Evolutionary conservation across 139 green algal species (phyloP).

Genomic region (Tetratostichococcus sp.): DNA sequence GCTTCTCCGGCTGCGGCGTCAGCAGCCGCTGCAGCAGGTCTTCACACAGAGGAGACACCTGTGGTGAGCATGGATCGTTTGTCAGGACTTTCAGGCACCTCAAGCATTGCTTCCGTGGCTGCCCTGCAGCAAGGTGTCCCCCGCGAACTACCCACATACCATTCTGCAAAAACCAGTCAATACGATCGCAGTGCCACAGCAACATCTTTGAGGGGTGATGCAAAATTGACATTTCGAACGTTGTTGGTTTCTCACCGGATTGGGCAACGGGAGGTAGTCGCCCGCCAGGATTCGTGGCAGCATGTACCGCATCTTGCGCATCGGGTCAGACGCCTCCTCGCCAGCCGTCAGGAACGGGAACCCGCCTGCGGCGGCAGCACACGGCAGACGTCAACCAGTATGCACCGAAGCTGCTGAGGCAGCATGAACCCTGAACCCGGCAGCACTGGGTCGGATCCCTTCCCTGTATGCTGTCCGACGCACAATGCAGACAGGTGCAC

Average conservation of each 20-base stretch:
- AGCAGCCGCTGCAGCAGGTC: conserved; percentile 55
- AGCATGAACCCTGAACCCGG: no score
- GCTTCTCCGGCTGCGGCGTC: conserved; percentile 49
- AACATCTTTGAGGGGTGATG: no score
- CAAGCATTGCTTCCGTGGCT: no score
- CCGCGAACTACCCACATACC: no score
- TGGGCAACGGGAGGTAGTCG: background rate
- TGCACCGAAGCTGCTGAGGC: background rate
- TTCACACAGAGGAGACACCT: conserved; percentile 13
- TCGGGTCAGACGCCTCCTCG: background rate
- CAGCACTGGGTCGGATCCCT: no score
- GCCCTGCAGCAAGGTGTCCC: no score
- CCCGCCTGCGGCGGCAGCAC: background rate
- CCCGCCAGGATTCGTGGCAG: background rate
- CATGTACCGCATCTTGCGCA: conserved; percentile 2
- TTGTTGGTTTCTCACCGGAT: background rate
- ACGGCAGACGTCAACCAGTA: background rate
- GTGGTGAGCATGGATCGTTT: no score
- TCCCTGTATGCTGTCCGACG: background rate
- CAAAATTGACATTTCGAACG: no score
- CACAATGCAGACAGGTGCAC: background rate
- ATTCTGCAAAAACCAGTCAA: no score
- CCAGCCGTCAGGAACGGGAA: conserved; percentile 14
- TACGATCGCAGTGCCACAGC: no score
- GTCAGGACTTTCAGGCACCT: no score